A percentile compares a stretch with the other conserved stretches of the same genome.
These are phyloP conservation scores for Claviceps monticola DNA, from an alignment of 2,329 filamentous ascomycete species.

Conservation along the genomic window DNA sequence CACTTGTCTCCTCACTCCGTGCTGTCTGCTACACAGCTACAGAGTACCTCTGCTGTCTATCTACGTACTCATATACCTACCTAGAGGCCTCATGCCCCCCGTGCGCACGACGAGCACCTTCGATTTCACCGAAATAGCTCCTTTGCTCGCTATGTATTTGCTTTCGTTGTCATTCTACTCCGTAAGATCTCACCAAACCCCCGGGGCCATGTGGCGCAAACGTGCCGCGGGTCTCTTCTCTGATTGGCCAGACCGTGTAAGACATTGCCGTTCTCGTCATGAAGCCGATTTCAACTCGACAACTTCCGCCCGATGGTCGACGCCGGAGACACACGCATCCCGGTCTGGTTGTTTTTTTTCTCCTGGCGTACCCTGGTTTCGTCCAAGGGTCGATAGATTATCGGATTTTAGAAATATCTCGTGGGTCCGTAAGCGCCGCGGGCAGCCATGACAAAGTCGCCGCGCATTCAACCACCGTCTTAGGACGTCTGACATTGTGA, in stretches of 20 bases:
- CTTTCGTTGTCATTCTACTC: neutral
- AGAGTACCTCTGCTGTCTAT: no score
- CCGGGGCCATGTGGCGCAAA: neutral
- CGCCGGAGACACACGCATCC: neutral
- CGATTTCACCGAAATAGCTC: neutral
- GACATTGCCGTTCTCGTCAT: neutral
- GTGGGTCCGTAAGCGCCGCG: neutral
- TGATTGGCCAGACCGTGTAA: neutral
- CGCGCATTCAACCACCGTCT: neutral
- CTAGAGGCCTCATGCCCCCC: neutral
- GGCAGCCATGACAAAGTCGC: neutral
- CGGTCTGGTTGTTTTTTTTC: neutral
- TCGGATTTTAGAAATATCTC: neutral
- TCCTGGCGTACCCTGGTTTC: neutral
- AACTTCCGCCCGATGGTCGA: neutral
- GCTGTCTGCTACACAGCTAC: no score
- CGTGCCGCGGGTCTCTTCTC: neutral
- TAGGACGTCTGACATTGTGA: neutral
- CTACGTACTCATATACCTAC: no score
- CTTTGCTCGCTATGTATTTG: neutral
- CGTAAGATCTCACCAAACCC: neutral
- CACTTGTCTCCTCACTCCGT: no score
- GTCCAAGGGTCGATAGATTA: neutral
- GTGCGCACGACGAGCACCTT: neutral
- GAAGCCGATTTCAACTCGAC: constrained; percentile 2